Percentiles rank a stretch among this genome's conserved stretches.
Evolutionary conservation across 495 filamentous ascomycete species (phyloP).

Genomic region (Aspergillus avenaceus): DNA sequence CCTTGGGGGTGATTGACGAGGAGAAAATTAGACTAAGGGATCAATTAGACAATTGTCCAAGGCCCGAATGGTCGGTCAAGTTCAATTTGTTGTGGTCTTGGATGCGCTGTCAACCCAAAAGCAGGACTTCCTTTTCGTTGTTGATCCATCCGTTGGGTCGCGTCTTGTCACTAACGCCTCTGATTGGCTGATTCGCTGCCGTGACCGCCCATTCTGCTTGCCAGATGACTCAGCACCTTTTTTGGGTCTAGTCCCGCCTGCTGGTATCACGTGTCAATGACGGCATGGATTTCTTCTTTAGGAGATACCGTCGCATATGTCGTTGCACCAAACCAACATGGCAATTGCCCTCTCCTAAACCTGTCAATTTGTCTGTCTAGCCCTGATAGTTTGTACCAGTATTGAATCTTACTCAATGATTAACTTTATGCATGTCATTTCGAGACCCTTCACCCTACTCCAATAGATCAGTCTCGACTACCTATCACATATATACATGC

Average conservation of each 20-base stretch:
- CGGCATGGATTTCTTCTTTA: slow-evolving; percentile 1
- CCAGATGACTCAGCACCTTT: slow-evolving; percentile 23
- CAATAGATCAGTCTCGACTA: no score
- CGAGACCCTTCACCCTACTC: no score
- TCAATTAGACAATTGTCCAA: slow-evolving; percentile 19
- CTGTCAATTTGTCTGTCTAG: no score
- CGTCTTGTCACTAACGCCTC: slow-evolving; percentile 17
- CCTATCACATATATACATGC: no score
- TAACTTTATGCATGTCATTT: no score
- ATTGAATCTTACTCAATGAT: no score
- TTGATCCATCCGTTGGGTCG: slow-evolving; percentile 41
- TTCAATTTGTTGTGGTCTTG: slow-evolving; percentile 19
- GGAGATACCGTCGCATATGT: neutral
- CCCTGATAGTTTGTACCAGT: no score
- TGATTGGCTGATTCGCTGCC: slow-evolving; percentile 29
- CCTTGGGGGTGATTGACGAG: slow-evolving; percentile 9
- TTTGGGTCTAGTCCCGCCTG: slow-evolving; percentile 12
- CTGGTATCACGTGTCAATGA: slow-evolving; percentile 13
- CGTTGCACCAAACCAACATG: no score
- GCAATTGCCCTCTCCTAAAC: no score
- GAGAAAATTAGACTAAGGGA: neutral
- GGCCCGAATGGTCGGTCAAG: slow-evolving; percentile 13
- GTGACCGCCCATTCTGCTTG: slow-evolving; percentile 13
- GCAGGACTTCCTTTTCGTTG: slow-evolving; percentile 24
- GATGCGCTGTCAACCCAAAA: slow-evolving; percentile 21